A percentile compares a stretch with the other conserved stretches of the same genome.
Evolutionary conservation across 495 filamentous ascomycete genomes (phyloP).

Genomic region (Hyaloscypha bicolor): DNA sequence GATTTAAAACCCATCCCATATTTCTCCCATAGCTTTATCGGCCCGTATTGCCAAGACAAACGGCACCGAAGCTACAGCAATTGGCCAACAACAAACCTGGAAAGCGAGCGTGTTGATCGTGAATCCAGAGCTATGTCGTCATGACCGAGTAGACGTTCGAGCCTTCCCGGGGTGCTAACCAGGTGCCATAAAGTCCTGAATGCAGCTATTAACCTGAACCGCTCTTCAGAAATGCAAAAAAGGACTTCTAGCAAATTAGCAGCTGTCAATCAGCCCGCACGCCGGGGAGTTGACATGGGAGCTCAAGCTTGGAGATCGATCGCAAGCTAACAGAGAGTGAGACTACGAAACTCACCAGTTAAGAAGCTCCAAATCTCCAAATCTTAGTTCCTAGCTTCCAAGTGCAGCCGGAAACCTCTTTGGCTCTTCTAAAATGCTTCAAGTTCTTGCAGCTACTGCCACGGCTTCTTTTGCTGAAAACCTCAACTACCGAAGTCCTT

Average conservation of each 20-base stretch:
- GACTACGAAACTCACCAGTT: neutral
- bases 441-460: constrained; percentile 10
- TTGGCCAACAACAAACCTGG: neutral
- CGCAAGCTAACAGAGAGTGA: neutral
- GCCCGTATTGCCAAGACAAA: neutral
- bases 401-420: constrained; percentile 1
- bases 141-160: neutral
- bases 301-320: neutral
- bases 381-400: neutral
- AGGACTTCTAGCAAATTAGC: constrained; percentile 40
- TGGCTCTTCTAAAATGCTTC: constrained; percentile 9
- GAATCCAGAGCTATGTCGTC: neutral
- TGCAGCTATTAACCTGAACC: neutral
- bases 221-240: neutral
- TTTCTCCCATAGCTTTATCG: neutral
- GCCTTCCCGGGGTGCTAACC: neutral
- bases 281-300: constrained; percentile 5
- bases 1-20: neutral
- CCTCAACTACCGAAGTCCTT: constrained; percentile 62
- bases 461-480: constrained; percentile 39
- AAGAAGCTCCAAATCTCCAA: neutral
- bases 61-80: neutral
- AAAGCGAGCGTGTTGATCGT: neutral
- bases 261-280: constrained; percentile 12
- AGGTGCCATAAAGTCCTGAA: neutral